A percentile compares a stretch with the other conserved stretches of the same genome.
These are phyloP conservation scores for Uromyces viciae-fabae DNA, from an alignment of 1,284 basidiomycete species.

Conservation along the genomic window DNA sequence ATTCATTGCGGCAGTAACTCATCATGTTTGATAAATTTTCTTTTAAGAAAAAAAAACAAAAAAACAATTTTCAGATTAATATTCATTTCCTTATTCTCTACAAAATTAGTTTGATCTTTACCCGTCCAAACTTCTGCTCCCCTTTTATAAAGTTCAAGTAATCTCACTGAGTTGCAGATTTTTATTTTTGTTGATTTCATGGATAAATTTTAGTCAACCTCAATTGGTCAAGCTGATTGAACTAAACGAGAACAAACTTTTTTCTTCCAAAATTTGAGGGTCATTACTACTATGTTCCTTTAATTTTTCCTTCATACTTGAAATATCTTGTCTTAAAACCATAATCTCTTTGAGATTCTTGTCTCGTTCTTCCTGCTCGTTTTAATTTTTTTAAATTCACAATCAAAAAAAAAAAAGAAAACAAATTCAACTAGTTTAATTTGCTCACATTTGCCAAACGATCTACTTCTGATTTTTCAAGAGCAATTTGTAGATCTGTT, in stretches of 20 bases:
- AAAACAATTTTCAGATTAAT: neutral
- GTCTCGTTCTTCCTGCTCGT: constrained; percentile 25
- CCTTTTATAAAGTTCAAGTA: constrained; percentile 21
- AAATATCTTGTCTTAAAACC: constrained; percentile 24
- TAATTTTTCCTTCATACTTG: constrained; percentile 1
- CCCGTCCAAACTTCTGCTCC: constrained; percentile 44
- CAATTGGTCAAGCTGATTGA: neutral
- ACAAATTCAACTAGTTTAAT: neutral
- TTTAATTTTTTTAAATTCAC: neutral
- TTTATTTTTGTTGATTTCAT: no score
- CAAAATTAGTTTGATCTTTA: neutral
- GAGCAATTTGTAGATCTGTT: neutral
- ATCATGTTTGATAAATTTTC: constrained; percentile 25
- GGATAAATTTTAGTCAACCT: no score
- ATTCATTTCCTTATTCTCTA: neutral
- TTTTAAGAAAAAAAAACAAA: neutral
- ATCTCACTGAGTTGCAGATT: constrained; percentile 11
- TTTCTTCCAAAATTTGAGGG: constrained; percentile 22
- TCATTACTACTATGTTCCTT: constrained; percentile 7
- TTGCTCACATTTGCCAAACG: constrained; percentile 5
- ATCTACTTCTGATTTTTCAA: constrained; percentile 15
- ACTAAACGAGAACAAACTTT: neutral
- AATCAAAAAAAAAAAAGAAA: neutral
- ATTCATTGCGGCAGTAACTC: constrained; percentile 31
- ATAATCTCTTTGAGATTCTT: constrained; percentile 11